Evolutionary conservation across 2,329 filamentous ascomycete species (phyloP).

Genomic region (Plectosphaerella plurivora): DNA sequence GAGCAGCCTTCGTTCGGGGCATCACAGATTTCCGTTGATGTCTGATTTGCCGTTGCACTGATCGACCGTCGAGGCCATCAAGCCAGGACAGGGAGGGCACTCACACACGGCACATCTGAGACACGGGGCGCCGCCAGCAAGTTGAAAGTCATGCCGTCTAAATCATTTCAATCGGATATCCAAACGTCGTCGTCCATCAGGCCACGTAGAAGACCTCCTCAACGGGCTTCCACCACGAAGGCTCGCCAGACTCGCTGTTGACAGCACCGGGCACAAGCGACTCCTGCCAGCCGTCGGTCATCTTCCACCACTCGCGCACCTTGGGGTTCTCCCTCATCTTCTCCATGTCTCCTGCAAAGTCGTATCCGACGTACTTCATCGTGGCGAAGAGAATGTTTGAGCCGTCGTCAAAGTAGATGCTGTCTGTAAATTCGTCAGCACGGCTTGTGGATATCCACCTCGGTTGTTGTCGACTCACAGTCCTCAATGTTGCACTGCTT

Average conservation of each 20-base stretch:
- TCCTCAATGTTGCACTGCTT: constrained; percentile 70
- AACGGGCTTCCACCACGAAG: constrained; percentile 64
- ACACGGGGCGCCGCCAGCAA: no score
- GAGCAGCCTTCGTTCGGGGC: no score
- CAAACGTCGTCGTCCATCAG: constrained; percentile 22
- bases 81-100: no score
- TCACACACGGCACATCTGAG: no score
- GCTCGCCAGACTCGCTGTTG: constrained; percentile 53
- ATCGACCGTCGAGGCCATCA: no score
- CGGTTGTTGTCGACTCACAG: constrained; percentile 41
- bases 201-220: constrained; percentile 65
- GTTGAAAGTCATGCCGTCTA: no score
- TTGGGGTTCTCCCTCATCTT: constrained; percentile 68
- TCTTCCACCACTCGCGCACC: constrained; percentile 74
- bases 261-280: constrained; percentile 55
- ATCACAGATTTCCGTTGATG: no score
- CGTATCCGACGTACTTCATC: constrained; percentile 74
- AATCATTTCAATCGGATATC: background rate
- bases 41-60: no score
- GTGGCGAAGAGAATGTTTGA: constrained; percentile 65
- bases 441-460: background rate
- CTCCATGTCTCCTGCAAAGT: constrained; percentile 72
- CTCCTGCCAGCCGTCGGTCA: constrained; percentile 75
- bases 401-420: constrained; percentile 64
- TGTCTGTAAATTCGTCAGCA: constrained; percentile 43